Conservation (phyloP, 1,284 basidiomycete species). For the Leccinum ambiguum region DNA sequence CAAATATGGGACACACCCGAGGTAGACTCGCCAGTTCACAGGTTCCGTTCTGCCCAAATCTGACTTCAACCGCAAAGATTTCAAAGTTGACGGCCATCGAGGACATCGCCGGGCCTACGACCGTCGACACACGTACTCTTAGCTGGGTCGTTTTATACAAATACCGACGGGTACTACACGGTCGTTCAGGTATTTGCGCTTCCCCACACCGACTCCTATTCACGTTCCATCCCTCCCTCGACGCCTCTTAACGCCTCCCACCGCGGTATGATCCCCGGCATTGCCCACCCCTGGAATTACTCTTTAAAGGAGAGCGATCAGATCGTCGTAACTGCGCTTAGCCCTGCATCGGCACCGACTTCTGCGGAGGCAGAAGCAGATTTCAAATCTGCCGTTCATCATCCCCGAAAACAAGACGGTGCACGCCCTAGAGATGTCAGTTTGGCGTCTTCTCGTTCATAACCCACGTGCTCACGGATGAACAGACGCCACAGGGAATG, state of each 20-base stretch:
- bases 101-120: not conserved
- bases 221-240: not conserved
- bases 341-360: conserved; percentile 42
- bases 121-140: conserved; percentile 20
- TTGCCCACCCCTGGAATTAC: not conserved
- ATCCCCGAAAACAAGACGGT: conserved; percentile 57
- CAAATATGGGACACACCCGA: conserved; percentile 7
- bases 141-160: conserved; percentile 7
- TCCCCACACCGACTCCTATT: conserved; percentile 1
- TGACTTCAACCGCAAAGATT: conserved; percentile 4
- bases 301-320: conserved; percentile 24
- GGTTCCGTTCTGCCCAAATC: not conserved
- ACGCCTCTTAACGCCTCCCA: conserved; percentile 16
- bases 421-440: conserved; percentile 65
- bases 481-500: conserved; percentile 61
- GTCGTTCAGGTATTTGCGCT: conserved; percentile 17
- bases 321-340: conserved; percentile 62
- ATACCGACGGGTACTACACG: conserved; percentile 9
- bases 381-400: conserved; percentile 59
- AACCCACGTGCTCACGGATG: conserved; percentile 17
- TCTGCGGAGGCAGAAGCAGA: conserved; percentile 48
- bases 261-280: conserved; percentile 5
- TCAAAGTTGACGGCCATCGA: not conserved
- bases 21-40: conserved; percentile 4
- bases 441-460: conserved; percentile 3